Evolutionary conservation across 2,329 filamentous ascomycete species (phyloP).

Genomic region (Aspergillus sp.): DNA sequence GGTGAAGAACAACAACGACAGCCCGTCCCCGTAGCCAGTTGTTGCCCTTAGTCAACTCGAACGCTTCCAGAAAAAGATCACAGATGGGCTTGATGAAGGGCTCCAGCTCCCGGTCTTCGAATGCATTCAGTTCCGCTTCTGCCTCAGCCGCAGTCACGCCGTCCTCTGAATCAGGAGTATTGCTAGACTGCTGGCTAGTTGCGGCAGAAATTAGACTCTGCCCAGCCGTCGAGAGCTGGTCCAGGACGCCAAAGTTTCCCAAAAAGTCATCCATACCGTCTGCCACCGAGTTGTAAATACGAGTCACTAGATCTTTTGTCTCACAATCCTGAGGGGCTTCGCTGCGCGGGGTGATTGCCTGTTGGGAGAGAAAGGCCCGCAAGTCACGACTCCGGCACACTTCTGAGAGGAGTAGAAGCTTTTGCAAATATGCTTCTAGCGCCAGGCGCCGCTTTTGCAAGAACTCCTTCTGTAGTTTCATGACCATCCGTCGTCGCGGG

Average conservation of each 20-base stretch:
- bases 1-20: conserved; percentile 92
- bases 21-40: conserved; percentile 96
- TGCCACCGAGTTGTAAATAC: conserved; percentile 92
- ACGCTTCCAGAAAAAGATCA: conserved; percentile 93
- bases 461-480: conserved; percentile 96
- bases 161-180: conserved; percentile 30
- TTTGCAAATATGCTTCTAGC: conserved; percentile 77
- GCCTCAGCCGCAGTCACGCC: conserved; percentile 64
- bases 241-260: conserved; percentile 90
- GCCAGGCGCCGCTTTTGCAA: conserved; percentile 80
- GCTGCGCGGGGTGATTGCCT: conserved; percentile 68
- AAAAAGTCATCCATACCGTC: conserved; percentile 98
- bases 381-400: conserved; percentile 92
- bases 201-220: conserved; percentile 67
- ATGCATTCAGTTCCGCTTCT: conserved; percentile 88
- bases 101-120: conserved; percentile 82
- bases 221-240: conserved; percentile 87
- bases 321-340: conserved; percentile 61
- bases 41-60: conserved; percentile 89
- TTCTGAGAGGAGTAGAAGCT: conserved; percentile 79
- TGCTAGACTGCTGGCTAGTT: conserved; percentile 38
- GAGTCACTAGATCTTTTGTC: conserved; percentile 76
- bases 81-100: conserved; percentile 98
- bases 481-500: conserved; percentile 82
- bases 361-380: conserved; percentile 82